Percentiles rank a stretch among this genome's conserved stretches.
Conservation (phyloP, 345 rosid genomes). For the Eucalyptus albens region DNA sequence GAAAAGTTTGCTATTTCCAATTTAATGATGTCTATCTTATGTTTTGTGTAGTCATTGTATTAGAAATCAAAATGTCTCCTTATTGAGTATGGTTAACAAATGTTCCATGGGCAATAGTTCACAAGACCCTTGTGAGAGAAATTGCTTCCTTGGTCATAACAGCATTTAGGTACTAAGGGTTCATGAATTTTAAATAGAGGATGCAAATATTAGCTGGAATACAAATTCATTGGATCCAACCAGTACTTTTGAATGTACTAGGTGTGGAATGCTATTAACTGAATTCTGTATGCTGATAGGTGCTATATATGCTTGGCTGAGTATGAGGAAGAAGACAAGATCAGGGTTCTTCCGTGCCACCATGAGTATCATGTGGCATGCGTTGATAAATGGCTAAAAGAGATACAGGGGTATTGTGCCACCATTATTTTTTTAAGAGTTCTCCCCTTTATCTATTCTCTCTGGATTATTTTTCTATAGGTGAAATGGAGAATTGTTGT, state of each 20-base stretch:
- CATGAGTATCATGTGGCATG: constrained; percentile 76
- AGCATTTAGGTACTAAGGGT: not conserved
- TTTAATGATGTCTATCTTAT: not conserved
- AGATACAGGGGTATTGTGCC: constrained; percentile 68
- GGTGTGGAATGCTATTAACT: not conserved
- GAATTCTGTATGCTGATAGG: constrained; percentile 7
- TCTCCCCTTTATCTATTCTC: not conserved
- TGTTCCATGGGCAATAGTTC: not conserved
- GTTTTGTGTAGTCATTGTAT: not conserved
- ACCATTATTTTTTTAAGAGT: not conserved
- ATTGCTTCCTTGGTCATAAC: not conserved
- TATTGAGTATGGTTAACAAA: not conserved
- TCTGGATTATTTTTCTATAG: not conserved
- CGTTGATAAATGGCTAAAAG: constrained; percentile 81
- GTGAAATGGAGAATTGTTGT: not conserved
- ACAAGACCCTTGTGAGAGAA: not conserved
- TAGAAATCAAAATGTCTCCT: not conserved
- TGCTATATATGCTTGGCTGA: constrained; percentile 67
- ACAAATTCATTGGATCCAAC: not conserved
- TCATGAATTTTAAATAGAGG: not conserved
- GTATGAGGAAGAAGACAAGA: constrained; percentile 59
- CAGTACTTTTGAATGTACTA: not conserved
- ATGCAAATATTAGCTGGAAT: not conserved
- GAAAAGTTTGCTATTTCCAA: not conserved
- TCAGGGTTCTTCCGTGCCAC: constrained; percentile 69